phyloP scores from a whole-genome alignment of 2,329 filamentous ascomycete species.

The Cylindrodendrum hubeiense region DNA sequence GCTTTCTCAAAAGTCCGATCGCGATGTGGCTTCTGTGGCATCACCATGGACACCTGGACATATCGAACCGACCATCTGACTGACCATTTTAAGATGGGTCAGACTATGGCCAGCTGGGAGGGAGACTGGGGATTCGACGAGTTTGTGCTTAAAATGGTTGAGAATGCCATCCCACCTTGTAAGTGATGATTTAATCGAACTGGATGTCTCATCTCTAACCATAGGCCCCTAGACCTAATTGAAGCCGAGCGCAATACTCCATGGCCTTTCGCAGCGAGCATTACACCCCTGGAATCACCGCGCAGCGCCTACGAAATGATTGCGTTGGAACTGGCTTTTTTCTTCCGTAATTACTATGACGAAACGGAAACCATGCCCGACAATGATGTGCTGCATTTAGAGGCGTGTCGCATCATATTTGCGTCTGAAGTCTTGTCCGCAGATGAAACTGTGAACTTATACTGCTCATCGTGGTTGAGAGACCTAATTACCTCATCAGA shows the following conservation, averaged over 20 bases:
- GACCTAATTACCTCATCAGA: slow-evolving; percentile 13
- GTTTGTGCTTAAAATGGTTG: slow-evolving; percentile 50
- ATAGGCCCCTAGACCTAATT: slow-evolving; percentile 29
- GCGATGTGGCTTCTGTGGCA: slow-evolving; percentile 55
- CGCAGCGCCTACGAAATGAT: slow-evolving; percentile 27
- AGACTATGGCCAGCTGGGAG: slow-evolving; percentile 57
- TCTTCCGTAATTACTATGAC: slow-evolving; percentile 22
- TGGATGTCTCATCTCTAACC: not conserved
- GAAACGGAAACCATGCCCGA: not conserved
- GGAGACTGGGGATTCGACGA: slow-evolving; percentile 58
- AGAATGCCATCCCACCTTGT: slow-evolving; percentile 58
- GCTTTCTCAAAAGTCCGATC: slow-evolving; percentile 52
- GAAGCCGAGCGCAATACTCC: slow-evolving; percentile 36
- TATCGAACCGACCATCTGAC: slow-evolving; percentile 52
- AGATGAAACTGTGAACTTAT: not conserved
- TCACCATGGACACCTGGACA: slow-evolving; percentile 52
- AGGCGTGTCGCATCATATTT: slow-evolving; percentile 27
- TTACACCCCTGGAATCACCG: slow-evolving; percentile 13
- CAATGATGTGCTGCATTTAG: slow-evolving; percentile 9
- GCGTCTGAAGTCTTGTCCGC: slow-evolving; percentile 34
- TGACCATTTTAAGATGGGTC: slow-evolving; percentile 56
- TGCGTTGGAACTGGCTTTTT: slow-evolving; percentile 17
- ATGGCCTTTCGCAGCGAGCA: slow-evolving; percentile 32
- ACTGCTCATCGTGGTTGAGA: not conserved
- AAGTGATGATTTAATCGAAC: not conserved